Percentiles rank a stretch among this genome's conserved stretches.
Evolutionary conservation across 495 filamentous ascomycete species (phyloP).

Genomic region (Apiosordaria backusii): DNA sequence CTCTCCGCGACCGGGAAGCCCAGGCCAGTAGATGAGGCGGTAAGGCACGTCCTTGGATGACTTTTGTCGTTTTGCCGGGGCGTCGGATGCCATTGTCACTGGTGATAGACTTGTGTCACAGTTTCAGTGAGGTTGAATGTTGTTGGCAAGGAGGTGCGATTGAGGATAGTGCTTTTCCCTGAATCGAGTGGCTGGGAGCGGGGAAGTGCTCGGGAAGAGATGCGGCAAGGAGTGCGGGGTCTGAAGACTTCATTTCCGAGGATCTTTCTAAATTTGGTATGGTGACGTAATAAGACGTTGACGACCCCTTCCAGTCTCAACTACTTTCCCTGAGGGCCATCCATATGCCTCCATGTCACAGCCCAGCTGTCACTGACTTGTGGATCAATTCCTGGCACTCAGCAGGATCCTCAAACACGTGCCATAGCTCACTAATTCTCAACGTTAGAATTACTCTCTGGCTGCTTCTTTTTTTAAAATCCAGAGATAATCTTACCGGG

Average conservation of each 20-base stretch:
- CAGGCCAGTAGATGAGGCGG: constrained; percentile 62
- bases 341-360: neutral
- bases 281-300: neutral
- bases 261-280: neutral
- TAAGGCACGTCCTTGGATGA: constrained; percentile 45
- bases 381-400: constrained; percentile 52
- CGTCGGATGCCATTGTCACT: constrained; percentile 17
- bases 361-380: constrained; percentile 26
- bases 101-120: neutral
- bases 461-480: neutral
- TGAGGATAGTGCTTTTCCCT: neutral
- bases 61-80: constrained; percentile 37
- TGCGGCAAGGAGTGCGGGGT: neutral
- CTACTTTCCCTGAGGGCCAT: neutral
- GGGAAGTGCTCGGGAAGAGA: neutral
- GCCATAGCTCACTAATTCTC: constrained; percentile 57
- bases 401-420: constrained; percentile 69
- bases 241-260: neutral
- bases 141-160: neutral
- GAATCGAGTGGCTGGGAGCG: neutral
- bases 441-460: constrained; percentile 4
- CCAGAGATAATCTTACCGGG: constrained; percentile 30
- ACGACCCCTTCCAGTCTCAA: neutral
- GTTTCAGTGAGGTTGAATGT: neutral
- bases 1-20: constrained; percentile 63